A percentile compares a stretch with the other conserved stretches of the same genome.
phyloP scores from a whole-genome alignment of 2,329 filamentous ascomycete species.

The Taxawa tesnikishii region DNA sequence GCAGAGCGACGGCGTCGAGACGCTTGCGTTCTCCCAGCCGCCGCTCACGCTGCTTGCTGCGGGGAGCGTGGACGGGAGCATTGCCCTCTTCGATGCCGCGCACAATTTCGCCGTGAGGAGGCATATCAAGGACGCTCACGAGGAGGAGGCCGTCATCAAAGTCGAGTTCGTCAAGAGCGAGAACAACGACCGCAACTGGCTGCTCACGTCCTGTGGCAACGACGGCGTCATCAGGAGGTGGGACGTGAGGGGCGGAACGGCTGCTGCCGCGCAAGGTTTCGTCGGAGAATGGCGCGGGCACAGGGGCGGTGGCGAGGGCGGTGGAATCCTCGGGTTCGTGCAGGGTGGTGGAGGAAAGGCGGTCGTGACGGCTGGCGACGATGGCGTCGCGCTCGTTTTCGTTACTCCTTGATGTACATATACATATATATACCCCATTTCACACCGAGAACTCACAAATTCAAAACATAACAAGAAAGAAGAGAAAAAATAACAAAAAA shows the following conservation, averaged over 20 bases:
- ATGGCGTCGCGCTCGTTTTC: slow-evolving; percentile 58
- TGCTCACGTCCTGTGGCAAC: slow-evolving; percentile 81
- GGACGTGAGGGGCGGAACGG: slow-evolving; percentile 63
- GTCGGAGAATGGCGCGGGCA: slow-evolving; percentile 87
- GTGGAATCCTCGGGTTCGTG: slow-evolving; percentile 83
- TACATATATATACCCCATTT: no score
- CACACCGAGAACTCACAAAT: no score
- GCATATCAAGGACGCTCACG: slow-evolving; percentile 71
- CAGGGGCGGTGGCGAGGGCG: slow-evolving; percentile 69
- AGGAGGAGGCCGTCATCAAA: slow-evolving; percentile 83
- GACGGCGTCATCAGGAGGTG: slow-evolving; percentile 84
- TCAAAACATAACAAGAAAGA: no score
- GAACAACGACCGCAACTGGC: slow-evolving; percentile 35
- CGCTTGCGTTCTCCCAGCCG: slow-evolving; percentile 51
- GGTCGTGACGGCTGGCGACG: slow-evolving; percentile 84
- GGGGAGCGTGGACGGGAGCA: slow-evolving; percentile 53
- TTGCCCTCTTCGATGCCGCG: slow-evolving; percentile 76
- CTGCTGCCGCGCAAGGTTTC: slow-evolving; percentile 55
- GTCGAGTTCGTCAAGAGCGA: slow-evolving; percentile 64
- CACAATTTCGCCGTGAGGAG: slow-evolving; percentile 78
- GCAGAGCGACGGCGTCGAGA: slow-evolving; percentile 70
- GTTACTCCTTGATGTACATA: slow-evolving; percentile 28
- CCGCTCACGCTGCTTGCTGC: slow-evolving; percentile 49
- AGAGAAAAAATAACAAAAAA: no score
- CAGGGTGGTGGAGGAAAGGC: slow-evolving; percentile 62